Conservation (phyloP, 1,284 basidiomycete species). For the Irpex sp. region DNA sequence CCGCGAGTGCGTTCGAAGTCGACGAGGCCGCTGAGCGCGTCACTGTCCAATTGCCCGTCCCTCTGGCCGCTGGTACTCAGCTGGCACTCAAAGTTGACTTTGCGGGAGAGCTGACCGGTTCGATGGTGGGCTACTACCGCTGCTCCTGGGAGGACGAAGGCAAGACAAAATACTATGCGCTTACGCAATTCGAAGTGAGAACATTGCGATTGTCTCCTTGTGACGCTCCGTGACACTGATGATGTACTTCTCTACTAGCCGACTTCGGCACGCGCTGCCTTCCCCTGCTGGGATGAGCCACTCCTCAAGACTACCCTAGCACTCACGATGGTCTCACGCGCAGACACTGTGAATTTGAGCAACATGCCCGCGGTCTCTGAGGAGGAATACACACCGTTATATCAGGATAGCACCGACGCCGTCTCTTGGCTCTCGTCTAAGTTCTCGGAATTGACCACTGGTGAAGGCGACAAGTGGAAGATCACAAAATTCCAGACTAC, state of each 20-base stretch:
- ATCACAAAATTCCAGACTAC: conserved; percentile 77
- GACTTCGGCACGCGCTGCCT: conserved; percentile 80
- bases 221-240: background rate
- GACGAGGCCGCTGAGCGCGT: conserved; percentile 66
- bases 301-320: conserved; percentile 85
- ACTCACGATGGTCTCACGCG: conserved; percentile 82
- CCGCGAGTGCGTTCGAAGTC: conserved; percentile 38
- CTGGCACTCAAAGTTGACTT: conserved; percentile 64
- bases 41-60: conserved; percentile 51
- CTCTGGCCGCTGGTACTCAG: conserved; percentile 59
- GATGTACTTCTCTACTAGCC: conserved; percentile 47
- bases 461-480: conserved; percentile 60
- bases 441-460: conserved; percentile 17
- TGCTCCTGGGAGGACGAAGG: conserved; percentile 54
- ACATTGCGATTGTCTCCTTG: too few relatives aligned
- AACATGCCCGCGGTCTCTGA: conserved; percentile 82
- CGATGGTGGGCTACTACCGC: conserved; percentile 75
- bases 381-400: conserved; percentile 28
- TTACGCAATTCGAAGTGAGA: conserved; percentile 78
- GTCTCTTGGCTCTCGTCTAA: conserved; percentile 24
- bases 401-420: conserved; percentile 11
- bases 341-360: conserved; percentile 73
- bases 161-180: conserved; percentile 63
- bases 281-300: conserved; percentile 95
- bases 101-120: conserved; percentile 59